phyloP scores from a whole-genome alignment of 768 basidiomycete genomes.

The Lentinula sp. region DNA sequence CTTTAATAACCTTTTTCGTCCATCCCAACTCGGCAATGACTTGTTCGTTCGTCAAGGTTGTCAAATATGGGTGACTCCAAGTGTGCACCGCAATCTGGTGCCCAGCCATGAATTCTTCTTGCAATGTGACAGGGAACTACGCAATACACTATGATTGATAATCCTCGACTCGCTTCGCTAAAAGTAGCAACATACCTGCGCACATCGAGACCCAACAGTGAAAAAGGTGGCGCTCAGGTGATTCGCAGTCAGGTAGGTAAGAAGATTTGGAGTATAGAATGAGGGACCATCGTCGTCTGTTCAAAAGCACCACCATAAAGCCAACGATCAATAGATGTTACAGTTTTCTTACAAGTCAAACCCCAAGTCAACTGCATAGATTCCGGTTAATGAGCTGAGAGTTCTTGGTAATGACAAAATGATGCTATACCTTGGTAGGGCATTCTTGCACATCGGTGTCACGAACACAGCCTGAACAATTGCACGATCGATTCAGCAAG shows the following conservation, averaged over 20 bases:
- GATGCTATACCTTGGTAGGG: constrained; percentile 39
- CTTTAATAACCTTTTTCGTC: constrained; percentile 80
- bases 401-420: neutral
- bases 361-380: constrained; percentile 36
- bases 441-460: constrained; percentile 71
- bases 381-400: constrained; percentile 38
- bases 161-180: neutral
- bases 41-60: constrained; percentile 70
- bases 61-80: constrained; percentile 64
- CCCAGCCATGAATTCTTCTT: constrained; percentile 67
- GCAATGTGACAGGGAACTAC: constrained; percentile 43
- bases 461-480: constrained; percentile 38
- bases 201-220: constrained; percentile 68
- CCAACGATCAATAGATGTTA: neutral
- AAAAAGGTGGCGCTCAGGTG: constrained; percentile 83
- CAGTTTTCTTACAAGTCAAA: neutral
- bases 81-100: constrained; percentile 74
- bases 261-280: constrained; percentile 66
- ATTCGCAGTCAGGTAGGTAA: constrained; percentile 59
- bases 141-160: neutral
- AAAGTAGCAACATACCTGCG: neutral
- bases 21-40: constrained; percentile 88
- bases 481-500: neutral
- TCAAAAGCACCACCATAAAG: neutral
- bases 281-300: constrained; percentile 78